Evolutionary conservation across 129 eudicot genomes (phyloP), one percentile per base, ranked within the genome.

Genomic region (Saposhnikovia divaricata): DNA sequence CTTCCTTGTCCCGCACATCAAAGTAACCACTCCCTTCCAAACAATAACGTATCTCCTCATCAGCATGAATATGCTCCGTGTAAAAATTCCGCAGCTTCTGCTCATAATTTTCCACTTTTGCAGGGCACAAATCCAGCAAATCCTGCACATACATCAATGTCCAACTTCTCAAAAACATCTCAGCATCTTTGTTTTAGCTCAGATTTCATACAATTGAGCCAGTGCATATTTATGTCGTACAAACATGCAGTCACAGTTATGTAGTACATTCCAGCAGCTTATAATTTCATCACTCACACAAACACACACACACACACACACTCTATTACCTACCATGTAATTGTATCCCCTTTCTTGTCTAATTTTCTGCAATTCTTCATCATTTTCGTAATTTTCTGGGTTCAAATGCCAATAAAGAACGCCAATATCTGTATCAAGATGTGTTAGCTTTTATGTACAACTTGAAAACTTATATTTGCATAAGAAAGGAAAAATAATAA

Each of bases 1-100:
- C 98, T 65, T 79, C 84, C 82, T 90, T 90, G 85, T 87, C 98
- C 75, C 98, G 86, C 37, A 95, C 90, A 83, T 95, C 98, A 79
- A 95, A 95, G 80, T 95, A 95, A 34, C 98, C 98, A 72, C 98
- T 90, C 82, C 98, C 98, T 87, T 90, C 88, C 77, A 95, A 78
- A 59, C 98, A 95, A 63, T 95, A 95, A 48, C 98, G 97, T 82
- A 95, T 95, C 82, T 95, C 97, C 73, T 95, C 98, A 34, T 95
- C 97, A 6, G 82, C 94, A 75, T 95, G 98, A 66, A 92, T 90
- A 83, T 95, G 98, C 82, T 95, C 96, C 11, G 92, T 90, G 79
- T 88, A 95, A 78, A 95, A 95, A 82, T 87, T 95, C 86, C 84
- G 89, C 84, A 95, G 87, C 87, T 95, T 95, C 84, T 90, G 90